Evolutionary conservation across 352 stramenopile genomes (phyloP).

Genomic region (Thalassiosira livingstoniorum): DNA sequence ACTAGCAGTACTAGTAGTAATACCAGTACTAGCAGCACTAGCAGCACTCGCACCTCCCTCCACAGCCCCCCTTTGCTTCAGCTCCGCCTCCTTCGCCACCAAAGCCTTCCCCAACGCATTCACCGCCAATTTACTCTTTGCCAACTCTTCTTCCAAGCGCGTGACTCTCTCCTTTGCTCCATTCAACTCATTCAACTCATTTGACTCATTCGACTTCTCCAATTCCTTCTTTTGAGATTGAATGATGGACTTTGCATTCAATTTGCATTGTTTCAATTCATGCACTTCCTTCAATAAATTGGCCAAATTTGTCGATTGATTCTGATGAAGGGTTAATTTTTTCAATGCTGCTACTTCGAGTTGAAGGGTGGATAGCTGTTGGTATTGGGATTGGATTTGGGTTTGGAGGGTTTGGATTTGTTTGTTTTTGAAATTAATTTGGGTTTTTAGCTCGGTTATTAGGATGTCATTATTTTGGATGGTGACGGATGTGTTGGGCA

Average conservation of each 20-base stretch:
- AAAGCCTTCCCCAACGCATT: background rate
- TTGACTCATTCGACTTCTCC: background rate
- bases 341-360: background rate
- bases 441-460: too few relatives aligned
- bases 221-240: too few relatives aligned
- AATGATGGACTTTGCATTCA: too few relatives aligned
- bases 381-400: background rate
- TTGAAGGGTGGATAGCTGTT: background rate
- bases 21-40: background rate
- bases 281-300: background rate
- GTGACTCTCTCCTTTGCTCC: background rate
- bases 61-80: background rate
- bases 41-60: background rate
- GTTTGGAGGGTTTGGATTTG: background rate
- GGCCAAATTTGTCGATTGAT: background rate
- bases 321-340: background rate
- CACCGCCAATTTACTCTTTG: background rate
- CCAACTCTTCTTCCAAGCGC: background rate
- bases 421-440: too few relatives aligned
- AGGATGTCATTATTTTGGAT: too few relatives aligned
- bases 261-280: too few relatives aligned
- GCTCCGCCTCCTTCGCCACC: background rate
- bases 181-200: background rate
- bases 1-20: background rate
- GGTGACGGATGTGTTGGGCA: too few relatives aligned